Base-by-base conservation (phyloP, 306 rosid species). In the Cucumis cinereus region DNA sequence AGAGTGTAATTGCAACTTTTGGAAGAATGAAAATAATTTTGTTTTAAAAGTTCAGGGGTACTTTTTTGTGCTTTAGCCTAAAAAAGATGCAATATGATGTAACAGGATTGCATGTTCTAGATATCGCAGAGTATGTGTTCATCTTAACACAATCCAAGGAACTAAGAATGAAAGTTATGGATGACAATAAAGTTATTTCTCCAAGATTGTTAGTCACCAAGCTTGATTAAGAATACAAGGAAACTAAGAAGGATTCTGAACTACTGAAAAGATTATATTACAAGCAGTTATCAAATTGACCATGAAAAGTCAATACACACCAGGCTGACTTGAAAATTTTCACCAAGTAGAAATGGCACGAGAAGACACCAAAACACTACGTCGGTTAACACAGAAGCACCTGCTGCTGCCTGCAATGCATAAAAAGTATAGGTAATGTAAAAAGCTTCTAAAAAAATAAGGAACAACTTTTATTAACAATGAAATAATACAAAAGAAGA, bases 321-420 rank as follows among this genome's bases (percentile, higher is more conserved):
- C 95, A 69, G 3, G 87, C 86, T 87, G 47, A 93, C 87, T 28
- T 79, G 79, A 30, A 89, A 83, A 79, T 79, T 89, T 73, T 94
- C n/a, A 59, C 77, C 79, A 4, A 86, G 83, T 69, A 91, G 35
- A 80, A 93, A 89, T 30, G 98, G 98, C 30, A 88, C 84, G 55
- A 93, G 92, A 45, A 93, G 81, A 61, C 95, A 78, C 98, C 98
- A 93, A 76, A 91, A 93, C 40, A 93, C 91, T 20, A 89, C 22
- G 70, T 93, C 98, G 12, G 98, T 93, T 56, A 93, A 62, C 63
- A 88, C 77, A 52, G 90, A 88, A 64, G 98, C 97, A 28, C 98
- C 98, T 73, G 93, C 96, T 30, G 91, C 85, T n/a, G 90, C 90
- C 98, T 93, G 86, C 75, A 62, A 74, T 63, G 63, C 60, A 36